Evolutionary conservation across 2,329 filamentous ascomycete species (phyloP).

Genomic region (Neofusicoccum sp.): DNA sequence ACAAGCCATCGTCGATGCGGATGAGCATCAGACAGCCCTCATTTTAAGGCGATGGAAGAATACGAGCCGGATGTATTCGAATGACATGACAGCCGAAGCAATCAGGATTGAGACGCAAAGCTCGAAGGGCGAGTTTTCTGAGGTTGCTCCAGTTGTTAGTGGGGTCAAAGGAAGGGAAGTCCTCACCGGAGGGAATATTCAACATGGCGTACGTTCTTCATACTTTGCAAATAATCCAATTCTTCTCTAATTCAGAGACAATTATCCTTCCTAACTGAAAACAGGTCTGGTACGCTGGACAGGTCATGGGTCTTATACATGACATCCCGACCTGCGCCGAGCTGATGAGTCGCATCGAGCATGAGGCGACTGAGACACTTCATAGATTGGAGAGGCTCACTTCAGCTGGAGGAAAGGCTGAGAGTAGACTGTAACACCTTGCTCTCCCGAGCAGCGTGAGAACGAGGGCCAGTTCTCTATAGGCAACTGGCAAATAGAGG

Average conservation of each 20-base stretch:
- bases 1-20: constrained; percentile 81
- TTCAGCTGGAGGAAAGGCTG: no score
- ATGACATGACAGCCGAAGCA: constrained; percentile 82
- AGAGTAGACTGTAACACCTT: no score
- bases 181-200: constrained; percentile 86
- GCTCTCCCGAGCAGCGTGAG: no score
- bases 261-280: no score
- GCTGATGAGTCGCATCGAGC: constrained; percentile 50
- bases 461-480: no score
- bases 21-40: constrained; percentile 89
- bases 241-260: no score
- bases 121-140: constrained; percentile 81
- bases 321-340: constrained; percentile 54
- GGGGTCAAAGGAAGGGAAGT: constrained; percentile 90
- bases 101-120: constrained; percentile 83
- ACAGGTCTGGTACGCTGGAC: constrained; percentile 94
- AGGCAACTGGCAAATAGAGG: no score
- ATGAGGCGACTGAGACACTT: constrained; percentile 47
- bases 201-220: constrained; percentile 73
- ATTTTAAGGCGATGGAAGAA: constrained; percentile 91
- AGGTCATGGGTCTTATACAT: constrained; percentile 72
- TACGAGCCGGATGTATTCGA: constrained; percentile 84
- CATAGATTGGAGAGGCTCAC: no score
- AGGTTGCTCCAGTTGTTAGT: constrained; percentile 84
- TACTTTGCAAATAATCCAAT: no score